Evolutionary conservation across 768 basidiomycete genomes (phyloP).

Genomic region (Mycena indigotica): DNA sequence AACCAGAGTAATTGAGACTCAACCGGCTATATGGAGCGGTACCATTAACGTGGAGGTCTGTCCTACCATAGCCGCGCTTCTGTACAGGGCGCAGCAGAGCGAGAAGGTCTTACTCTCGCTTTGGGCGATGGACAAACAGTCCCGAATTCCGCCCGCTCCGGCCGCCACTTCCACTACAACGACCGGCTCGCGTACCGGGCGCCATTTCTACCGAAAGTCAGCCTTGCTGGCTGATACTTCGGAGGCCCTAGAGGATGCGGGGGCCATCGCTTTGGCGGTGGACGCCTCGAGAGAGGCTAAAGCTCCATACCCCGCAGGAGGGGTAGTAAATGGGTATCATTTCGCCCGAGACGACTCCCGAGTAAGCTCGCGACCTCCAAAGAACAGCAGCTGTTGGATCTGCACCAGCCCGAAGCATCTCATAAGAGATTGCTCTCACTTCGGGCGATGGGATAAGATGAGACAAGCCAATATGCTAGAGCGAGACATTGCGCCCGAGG

Average conservation of each 20-base stretch:
- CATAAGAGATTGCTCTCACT: conserved; percentile 3
- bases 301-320: background rate
- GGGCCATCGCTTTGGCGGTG: background rate
- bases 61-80: background rate
- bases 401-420: conserved; percentile 1
- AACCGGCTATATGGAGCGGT: conserved; percentile 2
- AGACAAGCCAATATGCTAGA: background rate
- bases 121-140: background rate
- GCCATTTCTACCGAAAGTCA: background rate
- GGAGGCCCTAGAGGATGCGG: background rate
- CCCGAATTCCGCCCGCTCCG: background rate
- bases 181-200: background rate
- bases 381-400: background rate
- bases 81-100: background rate
- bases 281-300: background rate
- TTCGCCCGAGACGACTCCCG: background rate
- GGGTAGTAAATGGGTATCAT: background rate
- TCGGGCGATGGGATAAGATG: background rate
- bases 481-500: background rate
- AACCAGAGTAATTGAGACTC: background rate
- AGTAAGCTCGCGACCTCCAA: background rate
- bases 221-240: background rate
- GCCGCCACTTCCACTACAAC: too few relatives aligned
- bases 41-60: background rate
- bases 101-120: background rate